These are phyloP conservation scores for Mentha longifolia DNA, from an alignment of 257 asterid species.

Conservation along the genomic window DNA sequence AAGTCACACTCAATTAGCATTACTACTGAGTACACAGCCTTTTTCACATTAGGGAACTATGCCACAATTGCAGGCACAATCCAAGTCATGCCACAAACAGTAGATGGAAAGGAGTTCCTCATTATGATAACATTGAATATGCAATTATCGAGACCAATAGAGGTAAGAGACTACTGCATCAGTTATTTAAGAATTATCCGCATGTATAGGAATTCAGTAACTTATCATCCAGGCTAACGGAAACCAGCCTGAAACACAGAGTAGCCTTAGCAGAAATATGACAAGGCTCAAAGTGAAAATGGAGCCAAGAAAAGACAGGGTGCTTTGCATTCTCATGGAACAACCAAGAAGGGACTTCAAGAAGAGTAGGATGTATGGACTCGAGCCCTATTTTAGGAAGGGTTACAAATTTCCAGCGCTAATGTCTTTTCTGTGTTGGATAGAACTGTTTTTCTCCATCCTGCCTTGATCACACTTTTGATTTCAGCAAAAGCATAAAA, in stretches of 20 bases:
- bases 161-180: not conserved
- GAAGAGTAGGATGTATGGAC: not conserved
- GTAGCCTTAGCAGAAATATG: not conserved
- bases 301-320: not conserved
- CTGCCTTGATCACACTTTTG: not conserved
- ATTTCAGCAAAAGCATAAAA: constrained; percentile 3
- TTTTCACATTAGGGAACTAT: not conserved
- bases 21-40: not conserved
- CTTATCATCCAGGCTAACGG: constrained; percentile 1
- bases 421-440: not conserved
- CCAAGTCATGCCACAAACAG: not conserved
- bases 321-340: not conserved
- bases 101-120: not conserved
- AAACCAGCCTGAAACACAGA: not conserved
- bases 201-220: not conserved
- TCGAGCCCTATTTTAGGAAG: not conserved
- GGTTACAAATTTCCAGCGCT: not conserved
- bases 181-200: not conserved
- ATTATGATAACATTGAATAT: not conserved
- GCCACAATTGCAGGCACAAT: constrained; percentile 5
- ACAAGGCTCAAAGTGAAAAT: constrained; percentile 1
- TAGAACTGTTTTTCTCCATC: not conserved
- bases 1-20: not conserved
- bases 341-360: constrained; percentile 1
- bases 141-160: not conserved